These are phyloP conservation scores for Hypoxylon trugodes DNA, from an alignment of 495 filamentous ascomycete species.

Conservation along the genomic window DNA sequence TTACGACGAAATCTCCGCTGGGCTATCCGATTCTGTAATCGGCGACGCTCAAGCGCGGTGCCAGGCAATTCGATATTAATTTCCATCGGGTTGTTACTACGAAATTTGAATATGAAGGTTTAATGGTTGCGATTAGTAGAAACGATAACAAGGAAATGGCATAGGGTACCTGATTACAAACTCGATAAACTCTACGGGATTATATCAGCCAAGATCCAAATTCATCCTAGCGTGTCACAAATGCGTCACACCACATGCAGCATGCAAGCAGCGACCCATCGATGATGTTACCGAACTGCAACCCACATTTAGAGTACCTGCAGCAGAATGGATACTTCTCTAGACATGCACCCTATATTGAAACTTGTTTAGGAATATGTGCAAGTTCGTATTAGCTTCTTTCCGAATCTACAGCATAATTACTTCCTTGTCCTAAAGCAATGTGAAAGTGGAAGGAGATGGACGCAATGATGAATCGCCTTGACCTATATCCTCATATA, in stretches of 20 bases:
- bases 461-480: not conserved
- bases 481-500: not conserved
- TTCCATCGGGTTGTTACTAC: no score
- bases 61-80: constrained; percentile 10
- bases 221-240: not conserved
- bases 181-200: no score
- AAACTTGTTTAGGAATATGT: constrained; percentile 1
- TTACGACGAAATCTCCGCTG: constrained; percentile 88
- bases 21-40: constrained; percentile 94
- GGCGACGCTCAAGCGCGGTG: constrained; percentile 67
- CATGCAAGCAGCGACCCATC: constrained; percentile 1
- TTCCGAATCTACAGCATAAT: constrained; percentile 1
- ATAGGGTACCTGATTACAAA: no score
- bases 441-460: not conserved
- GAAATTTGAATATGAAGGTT: no score
- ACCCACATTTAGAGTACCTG: not conserved
- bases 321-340: not conserved
- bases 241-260: constrained; percentile 1
- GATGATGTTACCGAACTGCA: constrained; percentile 1
- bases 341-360: not conserved
- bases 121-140: no score
- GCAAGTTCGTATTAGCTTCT: not conserved
- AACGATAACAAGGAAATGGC: no score
- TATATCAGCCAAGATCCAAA: no score
- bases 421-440: constrained; percentile 2